Conservation (phyloP, 1,139 yeast species). For the Pneumocystis murina region DNA sequence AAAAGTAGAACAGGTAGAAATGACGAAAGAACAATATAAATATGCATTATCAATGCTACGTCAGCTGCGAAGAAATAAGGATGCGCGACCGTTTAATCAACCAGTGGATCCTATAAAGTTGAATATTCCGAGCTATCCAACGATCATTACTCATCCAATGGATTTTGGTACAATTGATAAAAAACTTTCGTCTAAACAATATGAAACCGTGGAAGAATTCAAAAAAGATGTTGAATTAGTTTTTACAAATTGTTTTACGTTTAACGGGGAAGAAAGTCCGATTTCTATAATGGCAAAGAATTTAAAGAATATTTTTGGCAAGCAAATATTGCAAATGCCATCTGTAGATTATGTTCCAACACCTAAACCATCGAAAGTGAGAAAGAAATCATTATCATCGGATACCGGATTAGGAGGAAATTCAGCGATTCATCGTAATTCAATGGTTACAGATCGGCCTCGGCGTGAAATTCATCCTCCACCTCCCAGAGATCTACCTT, state of each 20-base stretch:
- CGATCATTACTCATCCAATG: constrained; percentile 78
- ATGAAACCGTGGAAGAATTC: constrained; percentile 52
- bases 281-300: constrained; percentile 85
- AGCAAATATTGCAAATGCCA: constrained; percentile 87
- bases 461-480: constrained; percentile 96
- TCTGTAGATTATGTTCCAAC: constrained; percentile 39
- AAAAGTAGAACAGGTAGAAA: neutral
- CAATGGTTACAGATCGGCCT: constrained; percentile 53
- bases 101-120: constrained; percentile 85
- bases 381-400: constrained; percentile 16
- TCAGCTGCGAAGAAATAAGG: constrained; percentile 78
- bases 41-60: constrained; percentile 24
- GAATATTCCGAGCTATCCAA: constrained; percentile 81
- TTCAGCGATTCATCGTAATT: constrained; percentile 46
- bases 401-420: constrained; percentile 14
- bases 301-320: constrained; percentile 81
- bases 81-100: constrained; percentile 73
- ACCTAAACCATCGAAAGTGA: constrained; percentile 20
- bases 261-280: constrained; percentile 71
- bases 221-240: constrained; percentile 71
- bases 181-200: constrained; percentile 55
- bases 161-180: constrained; percentile 81
- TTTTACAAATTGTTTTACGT: constrained; percentile 65
- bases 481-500: constrained; percentile 81
- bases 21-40: constrained; percentile 10